Evolutionary conservation across 2,329 filamentous ascomycete genomes (phyloP).

Genomic region (Penicillium sp.): DNA sequence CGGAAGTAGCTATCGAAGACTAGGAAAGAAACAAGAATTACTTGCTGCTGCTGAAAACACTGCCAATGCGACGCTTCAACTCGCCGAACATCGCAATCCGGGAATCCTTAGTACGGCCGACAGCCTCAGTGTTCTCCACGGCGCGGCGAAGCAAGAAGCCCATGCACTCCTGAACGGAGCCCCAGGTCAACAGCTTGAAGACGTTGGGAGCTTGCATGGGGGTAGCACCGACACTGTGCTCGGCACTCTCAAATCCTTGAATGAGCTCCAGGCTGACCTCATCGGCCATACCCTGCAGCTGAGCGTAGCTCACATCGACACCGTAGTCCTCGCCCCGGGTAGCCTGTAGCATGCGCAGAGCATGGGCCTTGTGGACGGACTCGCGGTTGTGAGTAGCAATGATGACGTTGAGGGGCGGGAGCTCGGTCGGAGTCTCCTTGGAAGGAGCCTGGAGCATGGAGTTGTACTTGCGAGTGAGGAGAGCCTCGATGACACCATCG

Average conservation of each 20-base stretch:
- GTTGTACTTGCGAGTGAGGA: constrained; percentile 61
- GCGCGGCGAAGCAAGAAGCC: constrained; percentile 63
- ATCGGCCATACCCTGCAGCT: constrained; percentile 94
- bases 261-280: constrained; percentile 69
- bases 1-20: constrained; percentile 1
- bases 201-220: constrained; percentile 47
- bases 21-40: constrained; percentile 7
- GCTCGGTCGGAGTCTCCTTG: constrained; percentile 37
- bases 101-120: constrained; percentile 51
- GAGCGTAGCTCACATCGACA: constrained; percentile 63
- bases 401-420: constrained; percentile 51
- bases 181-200: constrained; percentile 62
- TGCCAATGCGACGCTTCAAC: constrained; percentile 34
- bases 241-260: constrained; percentile 39
- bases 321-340: constrained; percentile 42
- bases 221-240: constrained; percentile 25
- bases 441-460: constrained; percentile 49
- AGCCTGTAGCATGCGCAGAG: constrained; percentile 47
- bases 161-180: constrained; percentile 59
- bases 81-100: constrained; percentile 40
- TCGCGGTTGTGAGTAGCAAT: constrained; percentile 61
- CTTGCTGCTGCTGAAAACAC: constrained; percentile 22
- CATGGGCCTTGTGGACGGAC: constrained; percentile 54
- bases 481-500: constrained; percentile 55
- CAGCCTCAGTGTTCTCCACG: constrained; percentile 70